Evolutionary conservation across 2,329 filamentous ascomycete species (phyloP), one percentile per base, ranked within the genome.

Genomic region (Truncatella angustata): DNA sequence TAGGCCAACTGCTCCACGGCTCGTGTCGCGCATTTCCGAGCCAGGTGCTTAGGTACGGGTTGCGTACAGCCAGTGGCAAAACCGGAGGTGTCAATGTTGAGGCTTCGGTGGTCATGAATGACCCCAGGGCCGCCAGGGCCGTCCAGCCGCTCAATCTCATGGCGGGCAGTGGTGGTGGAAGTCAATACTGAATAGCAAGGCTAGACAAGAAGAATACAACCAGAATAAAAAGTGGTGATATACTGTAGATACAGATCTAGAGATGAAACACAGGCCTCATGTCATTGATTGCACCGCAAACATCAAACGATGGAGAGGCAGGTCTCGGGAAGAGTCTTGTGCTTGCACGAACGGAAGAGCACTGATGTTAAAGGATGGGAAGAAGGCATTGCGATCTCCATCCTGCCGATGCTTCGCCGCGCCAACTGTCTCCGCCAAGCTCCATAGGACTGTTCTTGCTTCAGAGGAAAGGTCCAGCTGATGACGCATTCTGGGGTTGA

Each of bases 1-100:
- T 93, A 21, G 91, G 91, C 91, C 91, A 96, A 70, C 83, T 81
- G 50, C 84, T 80, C 90, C 90, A 95, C 2, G 91, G 91, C 42
- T 79, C 78, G 51, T 87, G 80, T 59, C 91, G 80, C 36, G 90
- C 88, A 67, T 81, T 79, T 44, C 77, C 76, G 52, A 90, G 65
- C 81, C 81, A 85, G 30, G 79, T 76, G 63, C 79, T 84, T 52
- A 85, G 64, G 58, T 85, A 85, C 6, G 81, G 81, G 58, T 81
- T 84, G 37, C 81, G 75, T 23, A 85, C 81, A 51, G 80, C 72
- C 51, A 85, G 67, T 7, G 81, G 81, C 36, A 85, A 61, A 6
- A 82, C 79, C 3, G 79, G 77, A 5, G 81, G 81, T 2, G 75
- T 80, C 40, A 84, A 70, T 4, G 71, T 77, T 28, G 79, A 82